Conservation (phyloP, 371 early-diverging fungal species). For the Saksenaea oblongispora region DNA sequence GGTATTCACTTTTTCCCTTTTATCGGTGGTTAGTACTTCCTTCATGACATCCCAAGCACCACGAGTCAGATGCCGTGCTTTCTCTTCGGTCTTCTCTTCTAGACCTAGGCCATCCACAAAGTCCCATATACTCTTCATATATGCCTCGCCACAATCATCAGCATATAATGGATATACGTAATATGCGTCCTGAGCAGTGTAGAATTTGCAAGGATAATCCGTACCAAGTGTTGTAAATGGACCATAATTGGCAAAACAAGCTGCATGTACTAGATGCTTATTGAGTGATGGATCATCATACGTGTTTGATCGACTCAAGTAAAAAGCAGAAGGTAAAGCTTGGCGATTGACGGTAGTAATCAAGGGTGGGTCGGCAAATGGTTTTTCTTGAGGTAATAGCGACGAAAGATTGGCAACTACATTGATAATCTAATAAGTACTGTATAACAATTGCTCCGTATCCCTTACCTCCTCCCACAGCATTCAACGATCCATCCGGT, state of each 20-base stretch:
- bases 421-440: neutral
- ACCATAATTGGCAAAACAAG: conserved; percentile 58
- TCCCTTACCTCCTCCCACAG: conserved; percentile 41
- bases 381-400: conserved; percentile 25
- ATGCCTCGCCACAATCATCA: conserved; percentile 65
- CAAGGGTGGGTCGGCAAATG: conserved; percentile 39
- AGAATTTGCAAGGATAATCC: conserved; percentile 52
- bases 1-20: conserved; percentile 15
- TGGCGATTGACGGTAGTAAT: conserved; percentile 40
- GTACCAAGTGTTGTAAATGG: conserved; percentile 52
- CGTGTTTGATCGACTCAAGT: conserved; percentile 23
- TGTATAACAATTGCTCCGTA: too few species aligned
- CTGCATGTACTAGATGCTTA: conserved; percentile 43
- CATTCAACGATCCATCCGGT: conserved; percentile 46
- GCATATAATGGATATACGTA: conserved; percentile 63
- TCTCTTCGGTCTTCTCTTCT: conserved; percentile 18
- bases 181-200: conserved; percentile 43
- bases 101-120: conserved; percentile 54
- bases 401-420: conserved; percentile 26
- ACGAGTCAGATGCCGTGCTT: conserved; percentile 27
- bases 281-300: conserved; percentile 40
- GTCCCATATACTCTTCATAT: conserved; percentile 61
- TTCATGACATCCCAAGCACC: conserved; percentile 27
- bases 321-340: conserved; percentile 49
- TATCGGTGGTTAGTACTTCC: conserved; percentile 10